A percentile compares a stretch with the other conserved stretches of the same genome.
These are phyloP conservation scores for Agapanthus africanus DNA, from an alignment of 106 monocot genomes.

Conservation along the genomic window DNA sequence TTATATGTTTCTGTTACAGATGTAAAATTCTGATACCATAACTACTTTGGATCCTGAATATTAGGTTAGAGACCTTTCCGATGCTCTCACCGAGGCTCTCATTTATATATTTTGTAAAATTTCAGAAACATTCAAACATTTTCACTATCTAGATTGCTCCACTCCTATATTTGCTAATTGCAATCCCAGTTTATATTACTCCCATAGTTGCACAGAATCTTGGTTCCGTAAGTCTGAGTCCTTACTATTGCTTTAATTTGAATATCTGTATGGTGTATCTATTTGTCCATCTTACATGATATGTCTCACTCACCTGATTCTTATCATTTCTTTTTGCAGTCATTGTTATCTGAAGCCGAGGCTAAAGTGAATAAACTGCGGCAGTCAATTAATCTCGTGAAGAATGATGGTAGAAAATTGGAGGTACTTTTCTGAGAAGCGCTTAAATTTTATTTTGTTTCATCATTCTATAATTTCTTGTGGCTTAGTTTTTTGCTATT, in stretches of 20 bases:
- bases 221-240: background rate
- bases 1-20: too few species aligned
- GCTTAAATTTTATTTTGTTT: background rate
- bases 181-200: background rate
- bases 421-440: constrained; percentile 32
- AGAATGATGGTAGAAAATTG: constrained; percentile 52
- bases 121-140: too few species aligned
- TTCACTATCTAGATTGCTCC: too few species aligned
- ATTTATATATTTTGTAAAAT: background rate
- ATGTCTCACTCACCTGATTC: background rate
- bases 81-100: background rate
- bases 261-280: background rate
- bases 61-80: background rate
- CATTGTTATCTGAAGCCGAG: constrained; percentile 45
- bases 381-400: constrained; percentile 51
- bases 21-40: too few species aligned
- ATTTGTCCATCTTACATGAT: too few species aligned
- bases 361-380: constrained; percentile 45
- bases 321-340: constrained; percentile 12
- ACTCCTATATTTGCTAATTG: too few species aligned
- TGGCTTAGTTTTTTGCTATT: background rate
- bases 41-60: background rate
- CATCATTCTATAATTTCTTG: background rate
- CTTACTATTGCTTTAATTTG: background rate
- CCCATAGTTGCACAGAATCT: background rate